Percentiles rank a stretch among this genome's conserved stretches.
Conservation (phyloP, 805 yeast genomes). For the Millerago galiae region DNA sequence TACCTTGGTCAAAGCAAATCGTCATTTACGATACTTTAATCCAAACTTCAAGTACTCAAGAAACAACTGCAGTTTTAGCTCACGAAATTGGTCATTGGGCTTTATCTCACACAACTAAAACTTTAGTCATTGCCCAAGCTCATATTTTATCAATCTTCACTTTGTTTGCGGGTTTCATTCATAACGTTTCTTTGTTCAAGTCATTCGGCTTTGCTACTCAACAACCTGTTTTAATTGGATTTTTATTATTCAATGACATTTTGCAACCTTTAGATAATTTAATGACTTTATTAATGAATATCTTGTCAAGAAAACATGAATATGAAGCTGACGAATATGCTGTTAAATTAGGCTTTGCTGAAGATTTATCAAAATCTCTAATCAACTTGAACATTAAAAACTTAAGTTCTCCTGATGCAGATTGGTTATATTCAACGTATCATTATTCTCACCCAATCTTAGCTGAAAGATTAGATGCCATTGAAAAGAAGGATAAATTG, state of each 20-base stretch:
- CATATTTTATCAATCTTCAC: constrained; percentile 63
- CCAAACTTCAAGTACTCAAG: constrained; percentile 65
- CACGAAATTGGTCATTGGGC: constrained; percentile 99
- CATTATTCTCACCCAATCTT: constrained; percentile 89
- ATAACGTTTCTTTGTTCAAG: constrained; percentile 68
- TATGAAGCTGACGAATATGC: constrained; percentile 93
- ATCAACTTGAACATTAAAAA: constrained; percentile 75
- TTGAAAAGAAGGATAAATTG: constrained; percentile 33
- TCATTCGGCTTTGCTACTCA: constrained; percentile 68
- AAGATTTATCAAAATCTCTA: constrained; percentile 63
- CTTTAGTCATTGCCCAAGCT: constrained; percentile 57
- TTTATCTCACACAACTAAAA: constrained; percentile 76
- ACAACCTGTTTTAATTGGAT: constrained; percentile 76
- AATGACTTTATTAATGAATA: constrained; percentile 59
- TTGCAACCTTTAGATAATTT: constrained; percentile 71
- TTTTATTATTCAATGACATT: constrained; percentile 70
- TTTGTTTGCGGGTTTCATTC: constrained; percentile 72
- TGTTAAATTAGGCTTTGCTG: constrained; percentile 61
- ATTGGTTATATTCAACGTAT: constrained; percentile 82
- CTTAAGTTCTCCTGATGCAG: constrained; percentile 81
- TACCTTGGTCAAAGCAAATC: constrained; percentile 96
- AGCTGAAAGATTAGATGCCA: constrained; percentile 79
- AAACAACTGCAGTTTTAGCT: constrained; percentile 92
- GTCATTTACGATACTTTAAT: constrained; percentile 90
- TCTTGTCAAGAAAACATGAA: constrained; percentile 79